Evolutionary conservation across 2,329 filamentous ascomycete genomes (phyloP).

Genomic region (Penicillium sp.): DNA sequence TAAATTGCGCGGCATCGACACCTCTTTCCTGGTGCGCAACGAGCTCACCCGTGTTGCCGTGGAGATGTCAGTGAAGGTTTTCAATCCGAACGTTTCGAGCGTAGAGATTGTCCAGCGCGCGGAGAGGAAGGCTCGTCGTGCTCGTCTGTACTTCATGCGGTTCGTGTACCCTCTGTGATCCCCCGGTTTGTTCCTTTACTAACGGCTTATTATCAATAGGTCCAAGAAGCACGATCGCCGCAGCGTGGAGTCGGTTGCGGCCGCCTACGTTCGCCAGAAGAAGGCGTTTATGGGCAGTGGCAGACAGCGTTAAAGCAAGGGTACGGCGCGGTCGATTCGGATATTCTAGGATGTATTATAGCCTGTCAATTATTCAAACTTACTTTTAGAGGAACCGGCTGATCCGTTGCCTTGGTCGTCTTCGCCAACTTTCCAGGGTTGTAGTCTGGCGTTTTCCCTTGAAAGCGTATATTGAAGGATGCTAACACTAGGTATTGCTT

Average conservation of each 20-base stretch:
- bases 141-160: constrained; percentile 85
- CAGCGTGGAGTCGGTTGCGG: constrained; percentile 74
- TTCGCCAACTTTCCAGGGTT: not conserved
- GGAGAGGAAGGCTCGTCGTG: constrained; percentile 77
- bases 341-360: constrained; percentile 30
- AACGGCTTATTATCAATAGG: constrained; percentile 27
- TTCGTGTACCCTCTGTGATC: constrained; percentile 25
- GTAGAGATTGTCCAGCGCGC: constrained; percentile 90
- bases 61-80: constrained; percentile 98
- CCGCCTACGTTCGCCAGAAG: constrained; percentile 56
- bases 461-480: too few relatives aligned
- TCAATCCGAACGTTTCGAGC: constrained; percentile 79
- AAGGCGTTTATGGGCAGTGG: constrained; percentile 39
- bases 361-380: constrained; percentile 23
- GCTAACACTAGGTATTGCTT: too few relatives aligned
- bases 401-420: not conserved
- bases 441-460: too few relatives aligned
- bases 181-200: constrained; percentile 3
- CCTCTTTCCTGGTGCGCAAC: constrained; percentile 77
- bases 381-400: not conserved
- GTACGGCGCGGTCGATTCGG: constrained; percentile 6
- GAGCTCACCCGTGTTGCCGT: constrained; percentile 81
- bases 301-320: constrained; percentile 18
- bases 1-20: constrained; percentile 81
- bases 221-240: constrained; percentile 82